Conservation (phyloP, 2,329 filamentous ascomycete species). For the Exophiala viscosa region DNA sequence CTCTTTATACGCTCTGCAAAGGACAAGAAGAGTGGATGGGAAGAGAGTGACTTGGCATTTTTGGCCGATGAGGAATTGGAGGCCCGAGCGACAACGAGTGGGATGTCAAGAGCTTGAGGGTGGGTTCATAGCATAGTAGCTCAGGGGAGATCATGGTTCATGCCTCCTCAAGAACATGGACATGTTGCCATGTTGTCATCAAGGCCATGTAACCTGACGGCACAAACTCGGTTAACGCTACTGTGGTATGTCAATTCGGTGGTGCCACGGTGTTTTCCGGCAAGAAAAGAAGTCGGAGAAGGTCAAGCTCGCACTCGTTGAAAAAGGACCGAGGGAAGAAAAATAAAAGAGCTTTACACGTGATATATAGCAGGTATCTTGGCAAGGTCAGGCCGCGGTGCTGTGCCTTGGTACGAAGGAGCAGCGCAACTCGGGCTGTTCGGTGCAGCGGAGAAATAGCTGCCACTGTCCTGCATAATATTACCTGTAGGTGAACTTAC, state of each 20-base stretch:
- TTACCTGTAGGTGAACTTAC: constrained; percentile 1
- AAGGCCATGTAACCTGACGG: too few species aligned
- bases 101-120: background rate
- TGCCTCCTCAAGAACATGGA: too few species aligned
- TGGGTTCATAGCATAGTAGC: too few species aligned
- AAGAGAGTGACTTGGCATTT: background rate
- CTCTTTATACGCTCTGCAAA: background rate
- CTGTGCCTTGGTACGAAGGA: background rate
- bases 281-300: background rate
- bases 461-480: background rate
- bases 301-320: background rate
- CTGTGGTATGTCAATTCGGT: too few species aligned
- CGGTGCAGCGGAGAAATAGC: constrained; percentile 12
- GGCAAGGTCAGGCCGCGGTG: background rate
- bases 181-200: too few species aligned
- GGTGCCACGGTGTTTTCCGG: background rate
- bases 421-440: background rate
- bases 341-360: background rate
- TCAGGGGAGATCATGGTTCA: too few species aligned
- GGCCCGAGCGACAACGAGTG: background rate
- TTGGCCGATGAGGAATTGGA: background rate
- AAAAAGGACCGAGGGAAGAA: background rate
- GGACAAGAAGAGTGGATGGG: background rate
- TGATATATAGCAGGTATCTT: background rate
- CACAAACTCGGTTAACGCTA: too few species aligned